Conservation (phyloP, 257 asterid species). For the Ligustrum vulgare region DNA sequence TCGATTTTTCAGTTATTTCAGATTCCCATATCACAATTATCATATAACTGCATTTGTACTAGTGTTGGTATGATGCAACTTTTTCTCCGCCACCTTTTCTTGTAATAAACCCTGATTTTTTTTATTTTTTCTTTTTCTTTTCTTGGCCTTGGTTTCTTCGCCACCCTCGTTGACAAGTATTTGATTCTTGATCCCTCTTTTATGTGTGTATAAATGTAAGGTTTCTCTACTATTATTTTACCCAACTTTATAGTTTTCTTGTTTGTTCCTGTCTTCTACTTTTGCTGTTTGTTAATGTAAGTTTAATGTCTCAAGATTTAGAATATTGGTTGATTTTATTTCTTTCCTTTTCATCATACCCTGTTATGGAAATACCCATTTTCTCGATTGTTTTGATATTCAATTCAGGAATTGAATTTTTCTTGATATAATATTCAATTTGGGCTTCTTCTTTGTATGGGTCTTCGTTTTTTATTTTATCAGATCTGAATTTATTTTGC, state of each 20-base stretch:
- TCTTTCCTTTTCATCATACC: not conserved
- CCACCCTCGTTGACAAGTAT: not conserved
- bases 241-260: not conserved
- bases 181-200: constrained; percentile 20
- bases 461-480: not conserved
- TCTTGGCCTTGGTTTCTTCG: constrained; percentile 25
- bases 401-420: not conserved
- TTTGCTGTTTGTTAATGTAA: constrained; percentile 13
- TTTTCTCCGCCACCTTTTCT: constrained; percentile 39
- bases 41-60: not conserved
- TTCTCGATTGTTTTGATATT: not conserved
- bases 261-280: constrained; percentile 11
- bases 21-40: not conserved
- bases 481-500: constrained; percentile 10
- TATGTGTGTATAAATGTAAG: constrained; percentile 29
- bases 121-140: too few species aligned
- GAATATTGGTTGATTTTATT: not conserved
- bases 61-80: constrained; percentile 30
- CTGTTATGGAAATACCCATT: not conserved
- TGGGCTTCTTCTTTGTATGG: not conserved
- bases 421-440: not conserved
- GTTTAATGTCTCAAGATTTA: constrained; percentile 13
- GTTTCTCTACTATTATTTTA: constrained; percentile 21
- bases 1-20: constrained; percentile 38
- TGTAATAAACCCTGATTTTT: constrained; percentile 21